Evolutionary conservation across 345 rosid genomes (phyloP).

Genomic region (Salix dunnii): DNA sequence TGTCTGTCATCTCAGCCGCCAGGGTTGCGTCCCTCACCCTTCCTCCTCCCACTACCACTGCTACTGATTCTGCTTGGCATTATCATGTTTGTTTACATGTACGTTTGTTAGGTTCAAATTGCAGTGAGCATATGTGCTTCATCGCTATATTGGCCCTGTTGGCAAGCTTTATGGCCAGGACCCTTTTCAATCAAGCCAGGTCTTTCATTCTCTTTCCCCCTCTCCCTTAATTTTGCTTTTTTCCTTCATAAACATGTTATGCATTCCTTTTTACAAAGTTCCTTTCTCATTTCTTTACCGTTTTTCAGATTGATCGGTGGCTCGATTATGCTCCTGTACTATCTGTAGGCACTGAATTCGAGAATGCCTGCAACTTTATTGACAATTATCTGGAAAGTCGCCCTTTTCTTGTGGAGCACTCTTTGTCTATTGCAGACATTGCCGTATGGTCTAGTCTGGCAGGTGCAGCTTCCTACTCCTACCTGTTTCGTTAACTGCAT

Average conservation of each 20-base stretch:
- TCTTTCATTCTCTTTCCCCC: conserved; percentile 7
- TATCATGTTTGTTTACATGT: background rate
- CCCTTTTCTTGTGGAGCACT: conserved; percentile 68
- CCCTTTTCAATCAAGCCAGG: conserved; percentile 58
- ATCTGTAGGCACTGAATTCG: conserved; percentile 76
- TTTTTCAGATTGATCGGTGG: conserved; percentile 75
- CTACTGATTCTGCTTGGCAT: conserved; percentile 25
- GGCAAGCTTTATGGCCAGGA: conserved; percentile 48
- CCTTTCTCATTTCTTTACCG: background rate
- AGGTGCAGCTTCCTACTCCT: conserved; percentile 39
- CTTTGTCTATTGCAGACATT: conserved; percentile 72
- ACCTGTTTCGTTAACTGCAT: background rate
- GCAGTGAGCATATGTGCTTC: conserved; percentile 54
- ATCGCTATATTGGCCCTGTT: conserved; percentile 60
- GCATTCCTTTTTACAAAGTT: background rate
- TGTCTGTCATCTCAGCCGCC: conserved; percentile 58
- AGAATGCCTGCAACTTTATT: conserved; percentile 60
- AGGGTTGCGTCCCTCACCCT: conserved; percentile 42
- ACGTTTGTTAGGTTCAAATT: conserved; percentile 43
- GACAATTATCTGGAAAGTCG: conserved; percentile 46
- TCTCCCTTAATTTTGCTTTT: background rate
- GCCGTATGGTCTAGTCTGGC: conserved; percentile 87
- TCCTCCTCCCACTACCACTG: conserved; percentile 20
- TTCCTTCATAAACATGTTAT: background rate
- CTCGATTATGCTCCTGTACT: conserved; percentile 64